Evolutionary conservation across 169 alveolate genomes (phyloP).

Genomic region (Babesia ovis): DNA sequence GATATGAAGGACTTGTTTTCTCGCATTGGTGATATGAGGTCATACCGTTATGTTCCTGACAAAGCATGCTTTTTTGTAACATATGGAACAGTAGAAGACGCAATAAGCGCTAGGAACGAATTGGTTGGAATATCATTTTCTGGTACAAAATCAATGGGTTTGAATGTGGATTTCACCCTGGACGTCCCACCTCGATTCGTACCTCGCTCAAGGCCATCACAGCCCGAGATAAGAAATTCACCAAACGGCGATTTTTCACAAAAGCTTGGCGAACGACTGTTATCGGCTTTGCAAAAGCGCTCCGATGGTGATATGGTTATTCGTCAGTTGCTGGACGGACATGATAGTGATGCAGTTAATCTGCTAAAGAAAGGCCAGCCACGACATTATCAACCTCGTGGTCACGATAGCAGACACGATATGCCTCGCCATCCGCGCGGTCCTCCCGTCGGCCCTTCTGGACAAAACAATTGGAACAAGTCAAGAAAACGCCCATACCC

Average conservation of each 20-base stretch:
- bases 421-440: neutral
- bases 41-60: slow-evolving; percentile 27
- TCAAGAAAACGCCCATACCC: slow-evolving; percentile 13
- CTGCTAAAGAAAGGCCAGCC: neutral
- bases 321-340: slow-evolving; percentile 41
- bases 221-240: neutral
- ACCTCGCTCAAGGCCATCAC: neutral
- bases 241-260: slow-evolving; percentile 26
- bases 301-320: slow-evolving; percentile 55
- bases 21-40: slow-evolving; percentile 45
- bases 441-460: neutral
- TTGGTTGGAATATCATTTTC: slow-evolving; percentile 36
- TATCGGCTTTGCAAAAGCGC: slow-evolving; percentile 56
- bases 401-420: neutral
- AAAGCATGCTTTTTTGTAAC: slow-evolving; percentile 56
- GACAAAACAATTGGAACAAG: neutral
- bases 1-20: slow-evolving; percentile 41
- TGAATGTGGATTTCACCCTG: slow-evolving; percentile 39
- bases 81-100: slow-evolving; percentile 17
- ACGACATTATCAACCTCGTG: neutral
- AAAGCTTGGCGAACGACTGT: slow-evolving; percentile 51
- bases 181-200: slow-evolving; percentile 1
- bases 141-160: neutral
- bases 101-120: slow-evolving; percentile 32
- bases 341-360: slow-evolving; percentile 31